phyloP scores from a whole-genome alignment of 257 asterid species.

The Fraxinus quadrangulata region DNA sequence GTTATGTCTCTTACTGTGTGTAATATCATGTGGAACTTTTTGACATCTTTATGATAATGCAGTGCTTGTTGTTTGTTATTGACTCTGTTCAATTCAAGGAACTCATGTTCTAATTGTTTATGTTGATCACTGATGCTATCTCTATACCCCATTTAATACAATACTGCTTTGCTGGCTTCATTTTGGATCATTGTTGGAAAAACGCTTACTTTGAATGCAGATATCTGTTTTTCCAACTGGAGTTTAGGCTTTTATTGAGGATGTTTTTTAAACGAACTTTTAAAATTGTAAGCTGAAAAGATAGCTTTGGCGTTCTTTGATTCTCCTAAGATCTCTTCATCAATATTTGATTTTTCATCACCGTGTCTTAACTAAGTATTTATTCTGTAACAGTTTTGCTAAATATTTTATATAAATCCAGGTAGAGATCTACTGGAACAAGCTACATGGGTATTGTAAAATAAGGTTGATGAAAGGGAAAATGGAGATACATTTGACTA shows the following conservation, averaged over 20 bases:
- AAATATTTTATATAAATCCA: too few relatives aligned
- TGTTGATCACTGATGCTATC: neutral
- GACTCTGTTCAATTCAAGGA: neutral
- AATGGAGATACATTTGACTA: neutral
- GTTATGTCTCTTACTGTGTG: slow-evolving; percentile 37
- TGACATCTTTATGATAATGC: slow-evolving; percentile 25
- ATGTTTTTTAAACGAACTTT: neutral
- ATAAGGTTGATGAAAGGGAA: neutral
- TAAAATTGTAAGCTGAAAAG: too few relatives aligned
- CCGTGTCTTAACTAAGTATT: neutral
- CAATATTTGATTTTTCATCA: neutral
- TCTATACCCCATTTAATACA: neutral
- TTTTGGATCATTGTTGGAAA: neutral
- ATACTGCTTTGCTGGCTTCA: neutral
- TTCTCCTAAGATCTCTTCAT: neutral
- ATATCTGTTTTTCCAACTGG: neutral
- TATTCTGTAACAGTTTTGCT: too few relatives aligned
- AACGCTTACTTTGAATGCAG: neutral
- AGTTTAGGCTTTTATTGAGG: neutral
- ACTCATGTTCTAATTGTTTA: neutral
- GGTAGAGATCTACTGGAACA: too few relatives aligned
- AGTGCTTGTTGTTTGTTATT: slow-evolving; percentile 18
- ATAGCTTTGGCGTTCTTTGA: neutral
- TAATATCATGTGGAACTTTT: slow-evolving; percentile 28
- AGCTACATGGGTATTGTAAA: too few relatives aligned